A percentile compares a stretch with the other conserved stretches of the same genome.
phyloP scores from a whole-genome alignment of 768 basidiomycete genomes.

The Podaxis sp. region DNA sequence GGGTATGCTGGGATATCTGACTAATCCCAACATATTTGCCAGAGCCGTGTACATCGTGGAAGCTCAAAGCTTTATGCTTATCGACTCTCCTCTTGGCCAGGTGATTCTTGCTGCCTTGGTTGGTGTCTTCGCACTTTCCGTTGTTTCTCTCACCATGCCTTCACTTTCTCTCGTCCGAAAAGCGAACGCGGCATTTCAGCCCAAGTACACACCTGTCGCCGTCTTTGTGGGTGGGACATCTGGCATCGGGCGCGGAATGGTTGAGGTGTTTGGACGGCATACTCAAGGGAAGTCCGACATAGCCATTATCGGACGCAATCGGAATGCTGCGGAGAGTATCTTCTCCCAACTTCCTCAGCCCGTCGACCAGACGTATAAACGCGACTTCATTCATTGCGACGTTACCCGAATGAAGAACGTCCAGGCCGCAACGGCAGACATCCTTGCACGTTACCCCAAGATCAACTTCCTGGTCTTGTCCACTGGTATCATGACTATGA shows the following conservation, averaged over 20 bases:
- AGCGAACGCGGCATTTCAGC: conserved; percentile 22
- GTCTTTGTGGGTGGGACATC: conserved; percentile 31
- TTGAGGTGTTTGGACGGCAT: conserved; percentile 33
- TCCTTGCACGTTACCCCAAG: conserved; percentile 32
- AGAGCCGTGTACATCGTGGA: background rate
- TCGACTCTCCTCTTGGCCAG: background rate
- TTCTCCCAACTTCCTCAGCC: conserved; percentile 31
- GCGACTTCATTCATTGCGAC: conserved; percentile 45
- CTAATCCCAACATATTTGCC: background rate
- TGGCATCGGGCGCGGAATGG: conserved; percentile 37
- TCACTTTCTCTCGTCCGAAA: conserved; percentile 18
- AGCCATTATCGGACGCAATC: conserved; percentile 40
- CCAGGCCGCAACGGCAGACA: conserved; percentile 26
- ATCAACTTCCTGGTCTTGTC: conserved; percentile 48
- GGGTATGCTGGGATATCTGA: background rate
- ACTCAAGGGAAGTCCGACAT: conserved; percentile 41
- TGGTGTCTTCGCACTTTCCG: background rate
- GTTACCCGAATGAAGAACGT: conserved; percentile 41
- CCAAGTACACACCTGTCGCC: conserved; percentile 20
- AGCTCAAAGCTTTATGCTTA: background rate
- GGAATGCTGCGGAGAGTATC: conserved; percentile 32
- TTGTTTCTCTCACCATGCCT: conserved; percentile 16
- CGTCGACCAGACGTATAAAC: conserved; percentile 16
- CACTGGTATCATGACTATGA: conserved; percentile 36
- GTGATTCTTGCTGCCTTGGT: background rate